phyloP scores from a whole-genome alignment of 257 asterid genomes.

The Solanum bukasovii region DNA sequence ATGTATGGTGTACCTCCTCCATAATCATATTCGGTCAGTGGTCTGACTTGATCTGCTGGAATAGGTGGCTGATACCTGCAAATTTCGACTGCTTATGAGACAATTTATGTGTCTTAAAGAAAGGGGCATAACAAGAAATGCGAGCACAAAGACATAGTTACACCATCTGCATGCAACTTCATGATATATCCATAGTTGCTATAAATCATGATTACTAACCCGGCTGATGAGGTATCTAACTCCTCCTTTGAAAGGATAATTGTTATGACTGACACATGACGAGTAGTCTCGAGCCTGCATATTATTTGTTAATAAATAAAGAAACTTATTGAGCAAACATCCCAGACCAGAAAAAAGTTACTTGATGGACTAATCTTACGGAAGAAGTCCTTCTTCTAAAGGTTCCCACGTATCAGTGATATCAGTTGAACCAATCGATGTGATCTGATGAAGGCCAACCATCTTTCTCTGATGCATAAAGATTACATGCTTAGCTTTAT shows the following conservation, averaged over 20 bases:
- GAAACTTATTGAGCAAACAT: neutral
- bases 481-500: neutral
- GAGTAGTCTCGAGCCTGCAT: constrained; percentile 12
- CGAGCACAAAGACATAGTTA: neutral
- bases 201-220: neutral
- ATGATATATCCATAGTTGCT: neutral
- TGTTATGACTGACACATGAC: constrained; percentile 11
- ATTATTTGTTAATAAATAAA: neutral
- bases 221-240: constrained; percentile 2
- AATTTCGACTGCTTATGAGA: neutral
- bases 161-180: neutral
- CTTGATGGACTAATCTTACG: neutral
- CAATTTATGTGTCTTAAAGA: neutral
- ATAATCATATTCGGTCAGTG: constrained; percentile 1
- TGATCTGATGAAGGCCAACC: constrained; percentile 10
- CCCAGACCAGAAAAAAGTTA: neutral
- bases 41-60: constrained; percentile 10
- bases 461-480: constrained; percentile 1
- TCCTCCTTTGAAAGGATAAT: constrained; percentile 8
- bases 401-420: constrained; percentile 14
- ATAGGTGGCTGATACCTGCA: constrained; percentile 12
- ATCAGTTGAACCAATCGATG: constrained; percentile 12
- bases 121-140: neutral
- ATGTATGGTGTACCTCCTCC: constrained; percentile 1
- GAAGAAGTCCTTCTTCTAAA: constrained; percentile 13